A percentile compares a stretch with the other conserved stretches of the same genome.
Conservation (phyloP, 495 filamentous ascomycete genomes). For the Lindgomyces ingoldianus region DNA sequence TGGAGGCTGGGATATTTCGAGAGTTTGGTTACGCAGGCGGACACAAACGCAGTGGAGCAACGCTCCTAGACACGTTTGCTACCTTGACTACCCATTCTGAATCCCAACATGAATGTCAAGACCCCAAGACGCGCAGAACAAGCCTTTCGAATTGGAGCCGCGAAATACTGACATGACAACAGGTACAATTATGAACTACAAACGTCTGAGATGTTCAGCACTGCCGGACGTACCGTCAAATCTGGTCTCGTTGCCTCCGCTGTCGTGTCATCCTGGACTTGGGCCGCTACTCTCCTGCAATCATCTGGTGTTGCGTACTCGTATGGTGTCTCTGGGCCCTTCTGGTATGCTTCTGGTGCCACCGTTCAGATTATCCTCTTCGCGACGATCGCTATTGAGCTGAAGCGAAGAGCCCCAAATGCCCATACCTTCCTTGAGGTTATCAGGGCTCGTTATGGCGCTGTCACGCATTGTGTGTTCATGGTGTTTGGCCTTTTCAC, state of each 20-base stretch:
- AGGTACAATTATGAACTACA: conserved; percentile 92
- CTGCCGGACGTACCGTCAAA: conserved; percentile 90
- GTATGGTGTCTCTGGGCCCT: conserved; percentile 90
- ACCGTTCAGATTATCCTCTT: conserved; percentile 82
- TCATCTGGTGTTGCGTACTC: conserved; percentile 85
- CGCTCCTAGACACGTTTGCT: no score
- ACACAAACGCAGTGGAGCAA: background rate
- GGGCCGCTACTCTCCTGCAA: conserved; percentile 82
- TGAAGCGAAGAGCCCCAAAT: conserved; percentile 72
- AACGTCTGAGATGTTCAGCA: conserved; percentile 97
- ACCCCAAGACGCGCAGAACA: background rate
- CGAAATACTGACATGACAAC: conserved; percentile 9
- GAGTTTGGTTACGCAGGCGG: background rate
- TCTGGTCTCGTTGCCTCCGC: conserved; percentile 91
- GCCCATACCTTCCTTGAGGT: conserved; percentile 60
- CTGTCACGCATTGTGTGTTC: conserved; percentile 53
- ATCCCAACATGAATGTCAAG: background rate
- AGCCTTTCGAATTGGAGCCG: background rate
- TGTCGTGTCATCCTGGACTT: conserved; percentile 96
- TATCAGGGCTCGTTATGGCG: conserved; percentile 56
- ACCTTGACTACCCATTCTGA: no score
- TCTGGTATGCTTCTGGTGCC: conserved; percentile 79
- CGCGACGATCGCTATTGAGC: conserved; percentile 88
- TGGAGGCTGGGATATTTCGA: background rate
- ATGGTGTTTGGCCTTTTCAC: conserved; percentile 55